Conservation (phyloP, 805 yeast genomes). For the Ogataea naganishii region DNA sequence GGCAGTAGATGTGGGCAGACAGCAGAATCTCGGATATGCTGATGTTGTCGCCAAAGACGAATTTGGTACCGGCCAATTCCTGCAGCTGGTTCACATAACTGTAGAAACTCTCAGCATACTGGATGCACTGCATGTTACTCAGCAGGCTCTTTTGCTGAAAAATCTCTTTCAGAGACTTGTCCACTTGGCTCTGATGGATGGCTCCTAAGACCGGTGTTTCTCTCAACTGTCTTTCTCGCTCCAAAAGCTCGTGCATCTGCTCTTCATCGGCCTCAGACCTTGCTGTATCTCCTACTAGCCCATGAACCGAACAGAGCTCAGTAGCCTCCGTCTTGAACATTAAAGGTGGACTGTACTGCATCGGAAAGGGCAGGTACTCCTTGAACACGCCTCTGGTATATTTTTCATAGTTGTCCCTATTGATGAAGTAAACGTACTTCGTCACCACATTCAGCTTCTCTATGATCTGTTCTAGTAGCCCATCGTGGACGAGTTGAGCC, state of each 20-base stretch:
- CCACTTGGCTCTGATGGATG: conserved; percentile 17
- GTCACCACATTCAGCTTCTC: conserved; percentile 38
- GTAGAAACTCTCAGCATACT: conserved; percentile 6
- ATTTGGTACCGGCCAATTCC: conserved; percentile 1
- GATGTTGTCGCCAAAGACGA: conserved; percentile 12
- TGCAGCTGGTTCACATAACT: conserved; percentile 4
- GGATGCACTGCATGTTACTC: conserved; percentile 21
- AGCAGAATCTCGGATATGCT: conserved; percentile 29
- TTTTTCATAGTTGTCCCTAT: conserved; percentile 48
- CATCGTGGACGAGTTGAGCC: conserved; percentile 32
- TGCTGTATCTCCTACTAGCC: conserved; percentile 24
- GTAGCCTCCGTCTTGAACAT: conserved; percentile 27
- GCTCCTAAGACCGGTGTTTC: conserved; percentile 20
- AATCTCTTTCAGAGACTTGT: conserved; percentile 13
- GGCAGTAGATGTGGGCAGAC: conserved; percentile 27
- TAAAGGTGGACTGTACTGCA: conserved; percentile 64
- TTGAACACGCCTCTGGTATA: conserved; percentile 50
- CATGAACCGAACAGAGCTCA: conserved; percentile 21
- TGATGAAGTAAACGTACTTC: conserved; percentile 48
- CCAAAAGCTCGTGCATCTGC: conserved; percentile 15
- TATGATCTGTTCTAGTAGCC: conserved; percentile 32
- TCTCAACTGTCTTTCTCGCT: conserved; percentile 14
- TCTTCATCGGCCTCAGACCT: conserved; percentile 17
- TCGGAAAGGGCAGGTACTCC: conserved; percentile 55
- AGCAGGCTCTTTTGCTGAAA: conserved; percentile 18